phyloP scores from a whole-genome alignment of 805 yeast genomes.

The Monosporozyma siamensis region DNA sequence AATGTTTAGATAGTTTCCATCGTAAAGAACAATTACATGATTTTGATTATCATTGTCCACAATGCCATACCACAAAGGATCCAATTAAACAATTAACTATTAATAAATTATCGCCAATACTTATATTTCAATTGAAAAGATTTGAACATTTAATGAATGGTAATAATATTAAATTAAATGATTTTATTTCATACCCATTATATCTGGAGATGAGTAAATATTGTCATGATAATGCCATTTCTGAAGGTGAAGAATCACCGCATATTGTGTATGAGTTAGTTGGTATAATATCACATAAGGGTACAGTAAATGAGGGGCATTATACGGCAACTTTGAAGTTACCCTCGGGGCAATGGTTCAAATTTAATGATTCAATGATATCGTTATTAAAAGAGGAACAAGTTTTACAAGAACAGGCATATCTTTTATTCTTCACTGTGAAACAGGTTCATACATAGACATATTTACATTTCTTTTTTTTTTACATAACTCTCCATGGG shows the following conservation, averaged over 20 bases:
- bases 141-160: conserved; percentile 36
- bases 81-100: conserved; percentile 69
- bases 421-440: conserved; percentile 60
- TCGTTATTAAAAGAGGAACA: conserved; percentile 53
- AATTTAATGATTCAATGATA: conserved; percentile 82
- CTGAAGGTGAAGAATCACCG: conserved; percentile 17
- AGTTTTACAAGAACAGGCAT: conserved; percentile 67
- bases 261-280: conserved; percentile 66
- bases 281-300: conserved; percentile 82
- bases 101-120: conserved; percentile 61
- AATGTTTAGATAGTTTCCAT: conserved; percentile 72
- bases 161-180: conserved; percentile 60
- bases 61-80: conserved; percentile 51
- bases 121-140: conserved; percentile 77
- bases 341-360: conserved; percentile 74
- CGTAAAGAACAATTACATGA: conserved; percentile 62
- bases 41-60: conserved; percentile 57
- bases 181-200: conserved; percentile 62
- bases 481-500: too few relatives aligned
- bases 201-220: conserved; percentile 65
- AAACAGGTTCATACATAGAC: conserved; percentile 10
- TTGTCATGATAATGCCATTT: conserved; percentile 15
- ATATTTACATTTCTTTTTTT: background rate
- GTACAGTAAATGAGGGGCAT: conserved; percentile 93
- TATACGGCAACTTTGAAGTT: conserved; percentile 72